Evolutionary conservation across 1,139 yeast genomes (phyloP).

Genomic region (Diutina scorzettiae): DNA sequence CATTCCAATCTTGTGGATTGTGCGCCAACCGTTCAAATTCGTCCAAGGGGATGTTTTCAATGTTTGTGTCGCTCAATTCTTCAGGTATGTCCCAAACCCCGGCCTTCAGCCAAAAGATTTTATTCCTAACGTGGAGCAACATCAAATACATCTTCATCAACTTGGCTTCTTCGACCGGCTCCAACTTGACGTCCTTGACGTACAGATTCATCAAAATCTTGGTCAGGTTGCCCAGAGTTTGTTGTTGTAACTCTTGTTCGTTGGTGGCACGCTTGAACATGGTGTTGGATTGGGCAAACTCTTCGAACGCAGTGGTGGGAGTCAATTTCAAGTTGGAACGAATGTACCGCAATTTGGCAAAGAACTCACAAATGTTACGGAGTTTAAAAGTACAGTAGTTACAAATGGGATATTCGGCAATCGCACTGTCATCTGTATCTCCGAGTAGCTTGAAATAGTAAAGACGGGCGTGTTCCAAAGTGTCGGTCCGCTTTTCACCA

Average conservation of each 20-base stretch:
- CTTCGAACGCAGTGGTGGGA: constrained; percentile 17
- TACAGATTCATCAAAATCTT: background rate
- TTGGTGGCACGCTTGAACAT: constrained; percentile 13
- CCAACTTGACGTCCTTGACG: constrained; percentile 9
- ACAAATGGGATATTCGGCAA: constrained; percentile 59
- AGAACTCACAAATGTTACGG: constrained; percentile 68
- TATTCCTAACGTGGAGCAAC: constrained; percentile 22
- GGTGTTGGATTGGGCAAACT: constrained; percentile 8
- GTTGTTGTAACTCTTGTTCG: background rate
- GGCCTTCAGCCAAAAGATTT: constrained; percentile 72
- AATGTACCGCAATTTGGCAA: constrained; percentile 59
- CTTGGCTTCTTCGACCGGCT: constrained; percentile 13
- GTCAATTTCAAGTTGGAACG: constrained; percentile 34
- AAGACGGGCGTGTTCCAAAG: constrained; percentile 65
- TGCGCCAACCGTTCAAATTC: constrained; percentile 3
- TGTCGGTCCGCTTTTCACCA: constrained; percentile 61
- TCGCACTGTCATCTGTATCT: constrained; percentile 15
- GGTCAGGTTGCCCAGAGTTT: constrained; percentile 1
- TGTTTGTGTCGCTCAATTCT: constrained; percentile 15
- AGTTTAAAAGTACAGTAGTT: constrained; percentile 70
- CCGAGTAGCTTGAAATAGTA: constrained; percentile 44
- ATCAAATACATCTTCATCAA: constrained; percentile 15
- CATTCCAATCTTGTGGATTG: background rate
- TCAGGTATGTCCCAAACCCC: constrained; percentile 50
- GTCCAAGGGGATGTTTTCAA: constrained; percentile 5